Evolutionary conservation across 192 early-diverging fungal species (phyloP).

Genomic region (Coemansia interrupta): DNA sequence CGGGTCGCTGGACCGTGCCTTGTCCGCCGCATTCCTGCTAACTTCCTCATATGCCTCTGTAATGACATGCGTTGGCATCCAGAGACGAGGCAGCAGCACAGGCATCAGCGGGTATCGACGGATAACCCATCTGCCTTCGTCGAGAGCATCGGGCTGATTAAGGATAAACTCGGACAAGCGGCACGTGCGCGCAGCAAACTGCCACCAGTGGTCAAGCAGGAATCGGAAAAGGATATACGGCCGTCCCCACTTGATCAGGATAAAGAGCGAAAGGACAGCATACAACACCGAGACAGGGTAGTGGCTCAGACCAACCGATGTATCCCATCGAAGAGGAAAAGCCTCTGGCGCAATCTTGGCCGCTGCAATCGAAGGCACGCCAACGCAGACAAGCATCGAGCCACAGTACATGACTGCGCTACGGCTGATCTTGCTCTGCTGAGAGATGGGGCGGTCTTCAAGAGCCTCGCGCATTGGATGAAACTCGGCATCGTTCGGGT

Average conservation of each 20-base stretch:
- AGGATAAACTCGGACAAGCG: constrained; percentile 85
- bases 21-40: constrained; percentile 10
- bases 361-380: constrained; percentile 41
- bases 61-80: constrained; percentile 54
- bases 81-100: constrained; percentile 41
- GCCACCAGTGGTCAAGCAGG: constrained; percentile 73
- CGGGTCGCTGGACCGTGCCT: constrained; percentile 15
- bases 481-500: constrained; percentile 93
- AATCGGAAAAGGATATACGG: constrained; percentile 58
- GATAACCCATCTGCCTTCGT: constrained; percentile 68
- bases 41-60: constrained; percentile 42
- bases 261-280: constrained; percentile 72
- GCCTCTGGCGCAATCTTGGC: constrained; percentile 10
- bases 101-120: constrained; percentile 55
- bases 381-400: constrained; percentile 73
- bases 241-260: constrained; percentile 57
- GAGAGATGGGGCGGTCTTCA: constrained; percentile 67
- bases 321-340: constrained; percentile 32
- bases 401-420: constrained; percentile 81
- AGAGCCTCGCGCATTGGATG: constrained; percentile 92
- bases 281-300: constrained; percentile 69
- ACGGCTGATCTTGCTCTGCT: constrained; percentile 78
- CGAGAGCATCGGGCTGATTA: constrained; percentile 61
- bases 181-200: constrained; percentile 56
- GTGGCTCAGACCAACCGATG: constrained; percentile 47